Evolutionary conservation across 148 eudicot genomes (phyloP).

Genomic region (Cornus kousa): DNA sequence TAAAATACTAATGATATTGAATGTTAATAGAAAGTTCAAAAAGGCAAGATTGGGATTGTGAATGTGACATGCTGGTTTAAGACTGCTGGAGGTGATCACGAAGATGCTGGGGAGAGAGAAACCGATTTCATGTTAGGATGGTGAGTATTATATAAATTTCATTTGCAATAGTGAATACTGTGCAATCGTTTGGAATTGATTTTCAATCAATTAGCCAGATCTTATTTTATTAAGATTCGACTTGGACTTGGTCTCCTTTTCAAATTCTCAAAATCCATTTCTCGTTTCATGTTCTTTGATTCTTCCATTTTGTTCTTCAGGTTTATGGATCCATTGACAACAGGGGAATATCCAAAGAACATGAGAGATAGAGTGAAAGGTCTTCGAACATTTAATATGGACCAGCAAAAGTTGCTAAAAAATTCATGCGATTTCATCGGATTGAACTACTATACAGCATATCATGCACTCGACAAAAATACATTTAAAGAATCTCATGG

Average conservation of each 20-base stretch:
- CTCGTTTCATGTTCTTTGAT: neutral
- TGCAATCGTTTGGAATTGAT: no score
- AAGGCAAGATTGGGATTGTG: neutral
- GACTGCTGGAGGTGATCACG: neutral
- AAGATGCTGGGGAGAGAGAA: neutral
- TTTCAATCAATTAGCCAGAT: no score
- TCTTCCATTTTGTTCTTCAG: neutral
- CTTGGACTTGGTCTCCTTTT: no score
- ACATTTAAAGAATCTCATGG: no score
- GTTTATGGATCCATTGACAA: neutral
- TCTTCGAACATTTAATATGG: neutral
- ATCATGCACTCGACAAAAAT: neutral
- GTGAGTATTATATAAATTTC: neutral
- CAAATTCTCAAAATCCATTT: no score
- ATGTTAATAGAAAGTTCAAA: neutral
- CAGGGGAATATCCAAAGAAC: neutral
- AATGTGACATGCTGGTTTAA: no score
- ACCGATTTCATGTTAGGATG: neutral
- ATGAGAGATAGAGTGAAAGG: neutral
- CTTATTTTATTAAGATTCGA: no score
- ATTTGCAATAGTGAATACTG: no score
- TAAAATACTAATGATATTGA: no score
- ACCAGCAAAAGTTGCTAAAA: neutral
- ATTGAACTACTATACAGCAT: neutral
- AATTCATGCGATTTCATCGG: neutral